phyloP scores from a whole-genome alignment of 139 green algal genomes.

The Chloropicon primus region DNA sequence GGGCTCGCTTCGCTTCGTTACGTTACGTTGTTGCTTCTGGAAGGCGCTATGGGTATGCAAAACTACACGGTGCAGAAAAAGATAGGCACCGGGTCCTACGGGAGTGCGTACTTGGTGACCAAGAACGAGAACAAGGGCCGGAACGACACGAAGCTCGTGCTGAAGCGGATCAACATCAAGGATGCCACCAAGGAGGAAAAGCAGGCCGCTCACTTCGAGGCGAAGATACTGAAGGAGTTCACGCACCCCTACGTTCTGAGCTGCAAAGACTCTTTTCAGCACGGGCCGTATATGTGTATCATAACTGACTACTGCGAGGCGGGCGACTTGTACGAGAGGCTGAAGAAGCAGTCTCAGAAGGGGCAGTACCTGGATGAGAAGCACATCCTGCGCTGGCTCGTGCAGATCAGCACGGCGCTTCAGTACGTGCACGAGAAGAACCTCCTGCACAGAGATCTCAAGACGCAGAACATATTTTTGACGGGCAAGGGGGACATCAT shows the following conservation, averaged over 20 bases:
- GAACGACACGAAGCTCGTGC: conserved; percentile 25
- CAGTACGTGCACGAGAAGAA: conserved; percentile 17
- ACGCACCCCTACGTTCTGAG: conserved; percentile 39
- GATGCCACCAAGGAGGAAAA: conserved; percentile 15
- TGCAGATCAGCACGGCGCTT: conserved; percentile 11
- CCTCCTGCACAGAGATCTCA: conserved; percentile 63
- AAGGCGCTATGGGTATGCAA: no score
- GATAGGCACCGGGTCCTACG: conserved; percentile 37
- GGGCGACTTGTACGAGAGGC: conserved; percentile 36
- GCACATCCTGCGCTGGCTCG: conserved; percentile 25
- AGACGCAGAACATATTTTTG: conserved; percentile 94
- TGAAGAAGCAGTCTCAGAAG: neutral
- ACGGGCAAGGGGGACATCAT: conserved; percentile 36
- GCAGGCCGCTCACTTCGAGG: conserved; percentile 30
- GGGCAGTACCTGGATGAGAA: neutral
- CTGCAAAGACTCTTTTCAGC: conserved; percentile 36
- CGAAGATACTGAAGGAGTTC: conserved; percentile 30
- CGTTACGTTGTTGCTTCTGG: no score
- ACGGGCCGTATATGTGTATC: conserved; percentile 42
- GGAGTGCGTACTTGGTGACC: conserved; percentile 28
- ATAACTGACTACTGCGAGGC: conserved; percentile 48
- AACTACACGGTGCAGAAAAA: conserved; percentile 33
- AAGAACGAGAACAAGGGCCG: conserved; percentile 10
- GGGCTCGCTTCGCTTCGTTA: no score
- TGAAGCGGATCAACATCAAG: conserved; percentile 39